Evolutionary conservation across 345 rosid genomes (phyloP).

Genomic region (Mallotus nudiflorus): DNA sequence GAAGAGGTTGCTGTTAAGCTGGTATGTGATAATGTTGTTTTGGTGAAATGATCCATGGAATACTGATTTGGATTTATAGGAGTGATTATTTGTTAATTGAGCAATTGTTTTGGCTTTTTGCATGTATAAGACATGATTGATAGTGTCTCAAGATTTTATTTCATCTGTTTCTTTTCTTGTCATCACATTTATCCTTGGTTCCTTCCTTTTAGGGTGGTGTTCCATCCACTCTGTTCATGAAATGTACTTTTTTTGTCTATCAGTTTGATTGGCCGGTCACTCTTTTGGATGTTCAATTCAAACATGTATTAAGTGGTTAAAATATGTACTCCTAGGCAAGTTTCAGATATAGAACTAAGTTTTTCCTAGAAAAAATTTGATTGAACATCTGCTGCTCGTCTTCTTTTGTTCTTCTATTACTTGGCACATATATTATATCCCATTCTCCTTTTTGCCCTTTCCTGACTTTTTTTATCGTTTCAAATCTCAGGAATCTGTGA

Average conservation of each 20-base stretch:
- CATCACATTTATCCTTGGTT: neutral
- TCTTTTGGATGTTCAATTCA: neutral
- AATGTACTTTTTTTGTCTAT: neutral
- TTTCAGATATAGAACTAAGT: too few relatives aligned
- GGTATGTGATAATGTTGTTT: constrained; percentile 41
- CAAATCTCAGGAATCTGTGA: constrained; percentile 66
- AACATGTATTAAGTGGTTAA: neutral
- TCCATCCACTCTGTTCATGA: neutral
- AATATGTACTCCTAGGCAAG: neutral
- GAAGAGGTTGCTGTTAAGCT: constrained; percentile 86
- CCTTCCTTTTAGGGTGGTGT: neutral
- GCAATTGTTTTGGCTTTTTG: neutral
- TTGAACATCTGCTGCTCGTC: too few relatives aligned
- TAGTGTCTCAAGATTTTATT: neutral
- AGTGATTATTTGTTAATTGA: neutral
- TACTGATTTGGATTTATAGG: constrained; percentile 2
- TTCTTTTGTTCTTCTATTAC: too few relatives aligned
- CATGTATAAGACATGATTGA: constrained; percentile 3
- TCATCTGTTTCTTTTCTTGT: neutral
- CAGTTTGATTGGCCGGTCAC: neutral
- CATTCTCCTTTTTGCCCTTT: neutral
- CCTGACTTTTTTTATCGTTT: neutral
- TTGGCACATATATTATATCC: too few relatives aligned
- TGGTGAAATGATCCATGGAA: neutral
- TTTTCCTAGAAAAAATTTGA: too few relatives aligned